Evolutionary conservation across 169 alveolate genomes (phyloP), one percentile per base, ranked within the genome.

Genomic region (Theileria luwenshuni): DNA sequence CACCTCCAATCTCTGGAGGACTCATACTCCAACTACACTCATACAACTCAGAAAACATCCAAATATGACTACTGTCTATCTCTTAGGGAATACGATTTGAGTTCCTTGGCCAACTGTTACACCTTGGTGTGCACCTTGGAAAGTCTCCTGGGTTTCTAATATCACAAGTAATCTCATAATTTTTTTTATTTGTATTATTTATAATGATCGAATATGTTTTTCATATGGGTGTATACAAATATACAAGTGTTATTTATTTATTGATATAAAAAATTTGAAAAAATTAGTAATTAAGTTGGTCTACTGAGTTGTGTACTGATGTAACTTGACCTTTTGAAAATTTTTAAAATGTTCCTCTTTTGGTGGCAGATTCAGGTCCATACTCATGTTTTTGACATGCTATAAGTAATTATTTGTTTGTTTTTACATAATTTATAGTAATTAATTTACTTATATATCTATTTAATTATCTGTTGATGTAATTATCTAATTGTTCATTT

Each of bases 111-210:
- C 69, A 79, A 72, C n/a, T 79, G 87, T 35, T 79, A 70, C 71
- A 72, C 75, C 47, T 62, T 79, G 67, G 84, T 59, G 27, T 79
- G 87, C 59, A 60, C 83, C 13, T 8, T 79, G 12, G 87, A 79
- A 48, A 43, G 77, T 13, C 49, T 47, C 32, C 43, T 79, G 62
- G 65, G 63, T 28, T 69, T 59, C 27, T 79, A 68, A 68, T 68
- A 28, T 51, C 2, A 28, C 41, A 60, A n/a, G n/a, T n/a, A n/a
- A n/a, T n/a, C n/a, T n/a, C n/a, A n/a, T n/a, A n/a, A n/a, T n/a
- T n/a, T n/a, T n/a, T n/a, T n/a, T n/a, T n/a, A n/a, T n/a, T n/a
- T n/a, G n/a, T n/a, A n/a, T n/a, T n/a, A n/a, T n/a, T n/a, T n/a
- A n/a, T n/a, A n/a, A n/a, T n/a, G n/a, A n/a, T n/a, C n/a, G n/a